Base-by-base conservation (phyloP, 345 rosid species). In the Citrus hindsii region DNA sequence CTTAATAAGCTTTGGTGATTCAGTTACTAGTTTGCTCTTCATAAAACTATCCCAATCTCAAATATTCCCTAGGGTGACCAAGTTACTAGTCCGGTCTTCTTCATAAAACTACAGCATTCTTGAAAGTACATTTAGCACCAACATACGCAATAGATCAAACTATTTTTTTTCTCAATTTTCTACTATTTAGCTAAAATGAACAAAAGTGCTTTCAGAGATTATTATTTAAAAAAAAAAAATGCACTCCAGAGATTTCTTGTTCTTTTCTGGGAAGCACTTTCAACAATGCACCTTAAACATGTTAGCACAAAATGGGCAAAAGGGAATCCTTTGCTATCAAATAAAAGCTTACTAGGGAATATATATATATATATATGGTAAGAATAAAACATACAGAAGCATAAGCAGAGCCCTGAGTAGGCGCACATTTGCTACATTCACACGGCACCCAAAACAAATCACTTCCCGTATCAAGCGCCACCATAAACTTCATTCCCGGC, bases 371-470 rank as follows among this genome's bases (percentile, higher is more conserved):
- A 33, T 5, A 33, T 0, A 5, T 5, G 24, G 38, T 48, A 62
- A 32, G 67, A 77, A 53, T 69, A 83, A 67, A 64, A 71, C 90
- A 53, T 90, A 94, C 95, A 68, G 92, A 89, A 81, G 91, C 84
- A 75, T 87, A 91, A 82, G 80, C 58, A 22, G 94, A 69, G 59
- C 90, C 89, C 76, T 88, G 77, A 64, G 87, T 90, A 37, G 97
- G 86, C 14, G 95, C 94, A 72, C 97, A 93, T 85, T 82, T 83
- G 82, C 83, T 88, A 68, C 97, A 90, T 63, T 93, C 92, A 82
- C 99, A 91, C 25, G 99, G 98, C 53, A 95, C 96, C 97, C 99
- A 93, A 69, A 92, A 93, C 80, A 95, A 88, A 77, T 93, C 96
- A 70, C 98, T 93, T 27, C 98, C 94, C 0, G 97, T 89, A 79